A percentile compares a stretch with the other conserved stretches of the same genome.
phyloP scores from a whole-genome alignment of 805 yeast species.

The Starmerella bacillaris region DNA sequence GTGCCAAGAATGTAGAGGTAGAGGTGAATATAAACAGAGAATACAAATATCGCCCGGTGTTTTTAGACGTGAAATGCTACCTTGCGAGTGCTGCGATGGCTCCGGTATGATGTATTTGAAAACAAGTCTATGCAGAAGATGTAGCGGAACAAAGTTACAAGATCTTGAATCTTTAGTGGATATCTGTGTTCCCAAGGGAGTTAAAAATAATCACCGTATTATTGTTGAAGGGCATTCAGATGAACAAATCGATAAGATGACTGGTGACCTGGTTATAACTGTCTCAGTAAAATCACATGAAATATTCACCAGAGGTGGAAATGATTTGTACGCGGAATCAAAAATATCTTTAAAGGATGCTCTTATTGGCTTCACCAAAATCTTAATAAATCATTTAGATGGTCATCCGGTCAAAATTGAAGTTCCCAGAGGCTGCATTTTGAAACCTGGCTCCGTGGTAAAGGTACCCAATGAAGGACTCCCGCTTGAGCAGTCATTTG shows the following conservation, averaged over 20 bases:
- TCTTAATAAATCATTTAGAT: constrained; percentile 56
- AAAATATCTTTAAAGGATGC: constrained; percentile 60
- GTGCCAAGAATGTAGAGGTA: constrained; percentile 59
- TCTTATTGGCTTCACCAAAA: constrained; percentile 57
- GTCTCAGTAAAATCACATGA: constrained; percentile 34
- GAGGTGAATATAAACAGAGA: constrained; percentile 43
- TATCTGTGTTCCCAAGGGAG: constrained; percentile 59
- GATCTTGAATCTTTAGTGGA: constrained; percentile 58
- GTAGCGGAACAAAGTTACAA: constrained; percentile 44
- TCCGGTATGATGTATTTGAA: constrained; percentile 40
- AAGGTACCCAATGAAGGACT: constrained; percentile 16
- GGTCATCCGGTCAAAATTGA: constrained; percentile 50
- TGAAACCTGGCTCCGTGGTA: constrained; percentile 13
- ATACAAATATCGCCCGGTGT: constrained; percentile 58
- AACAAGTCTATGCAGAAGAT: constrained; percentile 61
- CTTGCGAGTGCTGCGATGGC: constrained; percentile 57
- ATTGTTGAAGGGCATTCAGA: constrained; percentile 57
- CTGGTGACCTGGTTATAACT: constrained; percentile 63
- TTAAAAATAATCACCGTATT: constrained; percentile 42
- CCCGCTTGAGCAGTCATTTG: constrained; percentile 5
- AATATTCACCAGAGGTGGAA: constrained; percentile 36
- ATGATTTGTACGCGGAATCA: constrained; percentile 45
- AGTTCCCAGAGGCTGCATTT: constrained; percentile 60
- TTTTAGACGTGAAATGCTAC: constrained; percentile 41
- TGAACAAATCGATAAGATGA: constrained; percentile 44